Evolutionary conservation across 2,329 filamentous ascomycete genomes (phyloP).

Genomic region (Pseudopyricularia cyperi): DNA sequence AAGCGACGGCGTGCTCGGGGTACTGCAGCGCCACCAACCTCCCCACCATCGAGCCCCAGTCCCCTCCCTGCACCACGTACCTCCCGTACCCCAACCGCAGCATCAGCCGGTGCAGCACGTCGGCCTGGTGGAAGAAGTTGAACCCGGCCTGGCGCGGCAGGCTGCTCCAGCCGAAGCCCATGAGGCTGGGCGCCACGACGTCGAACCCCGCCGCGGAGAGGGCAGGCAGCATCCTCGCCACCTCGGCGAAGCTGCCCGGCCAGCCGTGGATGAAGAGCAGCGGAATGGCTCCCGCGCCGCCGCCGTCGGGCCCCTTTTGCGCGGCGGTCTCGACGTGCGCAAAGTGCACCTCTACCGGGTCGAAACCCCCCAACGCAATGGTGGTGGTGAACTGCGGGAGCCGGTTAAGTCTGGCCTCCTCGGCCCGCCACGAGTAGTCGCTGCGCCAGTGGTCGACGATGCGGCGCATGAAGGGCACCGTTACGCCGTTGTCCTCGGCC

Average conservation of each 20-base stretch:
- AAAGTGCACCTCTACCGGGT: not conserved
- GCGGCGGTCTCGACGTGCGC: not conserved
- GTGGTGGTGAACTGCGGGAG: not conserved
- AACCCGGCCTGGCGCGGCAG: slow-evolving; percentile 17
- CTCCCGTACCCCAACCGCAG: slow-evolving; percentile 20
- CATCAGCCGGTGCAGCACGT: slow-evolving; percentile 24
- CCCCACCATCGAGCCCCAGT: slow-evolving; percentile 11
- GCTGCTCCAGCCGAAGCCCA: slow-evolving; percentile 29
- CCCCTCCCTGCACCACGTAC: slow-evolving; percentile 19
- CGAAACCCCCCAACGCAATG: not conserved
- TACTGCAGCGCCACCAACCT: slow-evolving; percentile 5
- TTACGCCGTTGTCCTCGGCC: not conserved
- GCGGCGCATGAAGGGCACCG: not conserved
- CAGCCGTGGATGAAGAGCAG: slow-evolving; percentile 28
- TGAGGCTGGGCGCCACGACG: slow-evolving; percentile 29
- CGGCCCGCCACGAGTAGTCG: not conserved
- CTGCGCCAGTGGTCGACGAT: not conserved
- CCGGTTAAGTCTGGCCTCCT: not conserved
- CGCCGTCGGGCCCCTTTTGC: not conserved
- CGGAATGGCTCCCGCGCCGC: slow-evolving; percentile 17
- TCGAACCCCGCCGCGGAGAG: slow-evolving; percentile 25
- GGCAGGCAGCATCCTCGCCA: slow-evolving; percentile 18
- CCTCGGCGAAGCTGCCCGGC: slow-evolving; percentile 27
- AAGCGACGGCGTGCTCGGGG: slow-evolving; percentile 1
- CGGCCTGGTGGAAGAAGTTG: slow-evolving; percentile 13